Percentiles rank a stretch among this genome's conserved stretches.
Evolutionary conservation across 1,139 yeast species (phyloP).

Genomic region (Saccharomycopsis hybrid): DNA sequence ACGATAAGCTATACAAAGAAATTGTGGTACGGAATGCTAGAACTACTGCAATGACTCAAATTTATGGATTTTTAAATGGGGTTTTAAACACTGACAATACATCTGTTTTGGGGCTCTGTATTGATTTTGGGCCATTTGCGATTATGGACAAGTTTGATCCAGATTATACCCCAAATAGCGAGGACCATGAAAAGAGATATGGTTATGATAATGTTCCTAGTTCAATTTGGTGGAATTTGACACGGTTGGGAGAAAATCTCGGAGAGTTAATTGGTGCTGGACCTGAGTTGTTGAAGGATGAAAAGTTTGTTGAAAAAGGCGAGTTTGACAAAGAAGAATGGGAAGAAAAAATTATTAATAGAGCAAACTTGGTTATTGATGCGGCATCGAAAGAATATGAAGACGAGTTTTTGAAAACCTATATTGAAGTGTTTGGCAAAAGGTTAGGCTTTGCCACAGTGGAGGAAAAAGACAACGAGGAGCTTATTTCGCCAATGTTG

Average conservation of each 20-base stretch:
- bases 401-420: slow-evolving; percentile 50
- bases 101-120: slow-evolving; percentile 74
- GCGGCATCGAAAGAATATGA: slow-evolving; percentile 62
- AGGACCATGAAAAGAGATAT: slow-evolving; percentile 67
- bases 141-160: slow-evolving; percentile 83
- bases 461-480: slow-evolving; percentile 39
- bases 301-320: slow-evolving; percentile 24
- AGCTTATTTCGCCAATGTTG: slow-evolving; percentile 54
- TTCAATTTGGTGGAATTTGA: slow-evolving; percentile 90
- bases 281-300: slow-evolving; percentile 37
- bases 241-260: slow-evolving; percentile 76
- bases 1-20: slow-evolving; percentile 67
- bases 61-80: slow-evolving; percentile 89
- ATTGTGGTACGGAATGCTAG: slow-evolving; percentile 66
- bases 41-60: slow-evolving; percentile 81
- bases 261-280: slow-evolving; percentile 79
- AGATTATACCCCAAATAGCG: slow-evolving; percentile 81
- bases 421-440: slow-evolving; percentile 51
- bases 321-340: slow-evolving; percentile 31
- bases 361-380: slow-evolving; percentile 64
- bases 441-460: slow-evolving; percentile 58
- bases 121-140: slow-evolving; percentile 95
- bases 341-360: slow-evolving; percentile 44
- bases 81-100: slow-evolving; percentile 94
- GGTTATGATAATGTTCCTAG: slow-evolving; percentile 78